Evolutionary conservation across 352 stramenopile species (phyloP), one percentile per base, ranked within the genome.

Genomic region (Halophytophthora polymorphica): DNA sequence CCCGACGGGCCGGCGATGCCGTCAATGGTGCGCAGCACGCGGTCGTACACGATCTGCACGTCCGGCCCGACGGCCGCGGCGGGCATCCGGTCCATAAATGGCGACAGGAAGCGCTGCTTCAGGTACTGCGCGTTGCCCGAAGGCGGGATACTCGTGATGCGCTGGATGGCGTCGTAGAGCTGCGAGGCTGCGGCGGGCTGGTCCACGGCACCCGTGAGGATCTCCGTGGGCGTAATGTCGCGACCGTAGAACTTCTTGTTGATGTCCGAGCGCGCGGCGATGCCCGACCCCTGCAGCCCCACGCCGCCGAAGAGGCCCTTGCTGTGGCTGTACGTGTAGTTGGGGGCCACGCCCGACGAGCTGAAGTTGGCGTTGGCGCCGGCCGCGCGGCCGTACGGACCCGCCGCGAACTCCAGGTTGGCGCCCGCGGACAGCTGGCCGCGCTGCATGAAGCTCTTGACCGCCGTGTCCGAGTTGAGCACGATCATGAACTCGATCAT

Each of bases 391-490:
- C 83, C 83, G 59, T 92, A 94, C 7, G 83, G 83, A 14, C 83
- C 83, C 0, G 77, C 83, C 7, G 83, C 83, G 39, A 94, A 89
- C 55, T 93, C 82, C 35, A 95, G 64, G 61, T 88, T 90, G 23
- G 80, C 83, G 19, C 84, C 84, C 5, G 77, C 78, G n/a, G 76
- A 90, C n/a, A 93, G 61, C 54, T 93, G 82, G 8, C 73, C 74
- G 59, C 88, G 88, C 39, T 91, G 78, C 73, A 90, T 90, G 56
- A 95, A 95, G 56, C 67, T 86, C 68, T 97, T 88, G 28, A 98
- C 91, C 12, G 95, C 88, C 40, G 74, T 71, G 37, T 98, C 89
- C 53, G 85, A 98, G 86, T 98, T 98, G 31, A 98, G 72, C 38
- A 98, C 85, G 58, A 95, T 86, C 79, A 95, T 73, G 50, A 93